Conservation (phyloP, 768 basidiomycete genomes). For the Porphyrellus cyaneotinctus region DNA sequence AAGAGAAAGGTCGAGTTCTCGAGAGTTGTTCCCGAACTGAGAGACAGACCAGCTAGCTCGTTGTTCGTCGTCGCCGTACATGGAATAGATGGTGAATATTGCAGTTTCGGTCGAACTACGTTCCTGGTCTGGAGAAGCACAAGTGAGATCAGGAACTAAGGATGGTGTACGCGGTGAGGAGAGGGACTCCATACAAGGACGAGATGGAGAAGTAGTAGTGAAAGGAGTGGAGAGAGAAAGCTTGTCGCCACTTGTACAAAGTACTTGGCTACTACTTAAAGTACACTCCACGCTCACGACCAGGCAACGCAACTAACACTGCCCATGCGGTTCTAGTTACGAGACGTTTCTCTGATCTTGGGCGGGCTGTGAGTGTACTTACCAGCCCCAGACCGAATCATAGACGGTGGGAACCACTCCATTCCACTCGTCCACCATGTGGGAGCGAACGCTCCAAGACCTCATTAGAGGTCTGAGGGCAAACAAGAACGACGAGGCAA, state of each 20-base stretch:
- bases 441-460: conserved; percentile 94
- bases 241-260: not conserved
- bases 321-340: no score
- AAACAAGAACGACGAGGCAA: conserved; percentile 90
- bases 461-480: conserved; percentile 93
- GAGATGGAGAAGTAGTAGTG: not conserved
- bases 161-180: conserved; percentile 29
- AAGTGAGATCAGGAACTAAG: conserved; percentile 16
- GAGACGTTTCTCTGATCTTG: no score
- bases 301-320: no score
- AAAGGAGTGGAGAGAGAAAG: not conserved
- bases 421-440: conserved; percentile 49
- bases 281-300: no score
- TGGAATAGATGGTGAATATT: conserved; percentile 81
- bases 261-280: no score
- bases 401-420: not conserved
- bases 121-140: conserved; percentile 32
- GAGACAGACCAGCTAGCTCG: conserved; percentile 46
- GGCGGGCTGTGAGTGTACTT: no score
- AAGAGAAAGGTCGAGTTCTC: conserved; percentile 35
- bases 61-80: conserved; percentile 66
- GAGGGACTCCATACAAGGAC: conserved; percentile 37
- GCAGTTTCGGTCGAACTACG: conserved; percentile 68
- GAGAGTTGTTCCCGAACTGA: conserved; percentile 35
- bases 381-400: no score